Conservation (phyloP, 2,329 filamentous ascomycete species). For the Colletotrichum spinosum region DNA sequence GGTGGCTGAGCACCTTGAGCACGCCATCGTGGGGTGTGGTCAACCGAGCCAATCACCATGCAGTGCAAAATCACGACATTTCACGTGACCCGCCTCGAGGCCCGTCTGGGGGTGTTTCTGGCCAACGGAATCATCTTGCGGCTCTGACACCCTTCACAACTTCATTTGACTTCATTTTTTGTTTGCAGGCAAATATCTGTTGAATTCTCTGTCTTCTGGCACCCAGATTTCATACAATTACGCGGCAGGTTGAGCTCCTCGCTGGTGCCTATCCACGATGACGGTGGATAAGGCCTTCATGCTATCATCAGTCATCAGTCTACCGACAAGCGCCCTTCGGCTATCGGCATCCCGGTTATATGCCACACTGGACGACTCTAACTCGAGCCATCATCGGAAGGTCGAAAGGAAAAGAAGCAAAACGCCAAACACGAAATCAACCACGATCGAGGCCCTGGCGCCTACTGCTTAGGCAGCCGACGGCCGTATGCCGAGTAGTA, state of each 20-base stretch:
- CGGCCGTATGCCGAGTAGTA: conserved; percentile 76
- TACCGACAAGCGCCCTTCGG: conserved; percentile 29
- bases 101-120: conserved; percentile 29
- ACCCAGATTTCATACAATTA: conserved; percentile 24
- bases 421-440: conserved; percentile 16
- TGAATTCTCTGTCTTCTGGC: conserved; percentile 32
- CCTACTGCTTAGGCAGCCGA: conserved; percentile 55
- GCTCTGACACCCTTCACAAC: conserved; percentile 34
- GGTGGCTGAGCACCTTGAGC: conserved; percentile 17
- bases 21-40: conserved; percentile 31
- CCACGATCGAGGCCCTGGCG: not conserved
- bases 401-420: conserved; percentile 11
- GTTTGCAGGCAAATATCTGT: conserved; percentile 18
- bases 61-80: conserved; percentile 39
- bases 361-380: conserved; percentile 28
- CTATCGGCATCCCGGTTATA: conserved; percentile 16
- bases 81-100: conserved; percentile 34
- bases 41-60: conserved; percentile 30
- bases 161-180: conserved; percentile 13
- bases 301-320: conserved; percentile 30
- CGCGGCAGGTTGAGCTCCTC: conserved; percentile 35
- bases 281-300: conserved; percentile 28
- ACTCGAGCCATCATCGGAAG: conserved; percentile 12
- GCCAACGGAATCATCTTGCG: conserved; percentile 30
- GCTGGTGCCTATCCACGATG: conserved; percentile 15